A percentile compares a stretch with the other conserved stretches of the same genome.
Conservation (phyloP, 2,329 filamentous ascomycete genomes). For the Stylonectria norvegica region DNA sequence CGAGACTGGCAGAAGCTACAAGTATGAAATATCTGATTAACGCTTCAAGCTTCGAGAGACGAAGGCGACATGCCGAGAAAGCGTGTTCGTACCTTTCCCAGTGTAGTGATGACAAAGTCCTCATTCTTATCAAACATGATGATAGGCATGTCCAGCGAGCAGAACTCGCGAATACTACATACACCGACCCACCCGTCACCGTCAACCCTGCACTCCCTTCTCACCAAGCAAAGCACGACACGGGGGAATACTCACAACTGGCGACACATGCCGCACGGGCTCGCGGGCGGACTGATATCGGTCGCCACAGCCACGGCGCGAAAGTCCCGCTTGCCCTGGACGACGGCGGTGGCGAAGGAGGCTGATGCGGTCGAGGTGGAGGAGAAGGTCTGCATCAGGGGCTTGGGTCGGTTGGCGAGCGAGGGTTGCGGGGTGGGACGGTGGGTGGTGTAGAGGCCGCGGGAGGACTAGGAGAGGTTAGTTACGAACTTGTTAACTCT, state of each 20-base stretch:
- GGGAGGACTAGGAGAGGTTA: conserved; percentile 30
- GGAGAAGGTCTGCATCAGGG: conserved; percentile 63
- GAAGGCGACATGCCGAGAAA: conserved; percentile 2
- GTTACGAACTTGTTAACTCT: not conserved
- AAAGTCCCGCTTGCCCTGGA: conserved; percentile 55
- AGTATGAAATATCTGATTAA: conserved; percentile 10
- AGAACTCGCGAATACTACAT: conserved; percentile 72
- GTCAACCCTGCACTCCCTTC: conserved; percentile 4
- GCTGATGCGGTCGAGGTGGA: conserved; percentile 45
- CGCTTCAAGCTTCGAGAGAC: not conserved
- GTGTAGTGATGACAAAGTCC: conserved; percentile 64
- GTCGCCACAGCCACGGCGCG: conserved; percentile 83
- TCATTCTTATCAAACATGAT: conserved; percentile 90
- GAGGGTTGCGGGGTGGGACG: conserved; percentile 46
- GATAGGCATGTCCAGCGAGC: conserved; percentile 64
- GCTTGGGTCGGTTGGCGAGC: conserved; percentile 45
- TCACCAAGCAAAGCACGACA: conserved; percentile 1
- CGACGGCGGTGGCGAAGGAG: conserved; percentile 79
- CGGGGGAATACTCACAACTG: conserved; percentile 65
- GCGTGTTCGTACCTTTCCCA: conserved; percentile 67
- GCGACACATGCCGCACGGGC: conserved; percentile 93
- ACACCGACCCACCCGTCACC: conserved; percentile 12
- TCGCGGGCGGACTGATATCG: conserved; percentile 65
- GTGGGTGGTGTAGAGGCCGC: conserved; percentile 46
- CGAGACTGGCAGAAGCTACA: conserved; percentile 62